These are phyloP conservation scores for Paecilomyces sp. DNA, from an alignment of 2,329 filamentous ascomycete genomes.

Conservation along the genomic window DNA sequence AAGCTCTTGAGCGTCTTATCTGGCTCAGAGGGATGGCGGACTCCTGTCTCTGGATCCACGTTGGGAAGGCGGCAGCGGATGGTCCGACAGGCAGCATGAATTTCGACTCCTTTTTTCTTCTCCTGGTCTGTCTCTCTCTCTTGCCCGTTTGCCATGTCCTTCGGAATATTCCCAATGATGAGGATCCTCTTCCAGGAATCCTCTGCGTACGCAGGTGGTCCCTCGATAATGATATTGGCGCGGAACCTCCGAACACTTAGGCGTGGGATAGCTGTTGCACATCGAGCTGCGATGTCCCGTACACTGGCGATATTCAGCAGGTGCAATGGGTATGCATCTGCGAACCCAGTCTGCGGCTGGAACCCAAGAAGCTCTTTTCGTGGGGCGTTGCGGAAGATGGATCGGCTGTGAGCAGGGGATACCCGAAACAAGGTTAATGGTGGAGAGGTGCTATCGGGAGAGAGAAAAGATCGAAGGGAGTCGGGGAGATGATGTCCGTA, in stretches of 20 bases:
- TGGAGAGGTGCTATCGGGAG: slow-evolving; percentile 22
- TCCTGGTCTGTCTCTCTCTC: slow-evolving; percentile 3
- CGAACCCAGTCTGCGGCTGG: slow-evolving; percentile 48
- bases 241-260: slow-evolving; percentile 50
- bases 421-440: slow-evolving; percentile 49
- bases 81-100: slow-evolving; percentile 50
- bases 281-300: slow-evolving; percentile 40
- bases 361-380: slow-evolving; percentile 45
- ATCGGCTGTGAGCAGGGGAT: slow-evolving; percentile 36
- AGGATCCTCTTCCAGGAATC: slow-evolving; percentile 50
- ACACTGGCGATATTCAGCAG: slow-evolving; percentile 50
- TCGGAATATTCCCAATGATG: slow-evolving; percentile 22
- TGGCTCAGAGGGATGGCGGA: slow-evolving; percentile 42
- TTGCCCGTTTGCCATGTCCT: background rate
- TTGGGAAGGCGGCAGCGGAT: slow-evolving; percentile 53
- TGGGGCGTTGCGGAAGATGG: slow-evolving; percentile 49
- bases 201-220: slow-evolving; percentile 47
- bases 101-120: slow-evolving; percentile 20
- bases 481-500: slow-evolving; percentile 35
- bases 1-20: slow-evolving; percentile 43
- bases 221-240: slow-evolving; percentile 51
- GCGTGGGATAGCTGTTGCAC: slow-evolving; percentile 30
- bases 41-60: slow-evolving; percentile 49
- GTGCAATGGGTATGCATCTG: slow-evolving; percentile 54
- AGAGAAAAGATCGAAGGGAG: slow-evolving; percentile 44